Evolutionary conservation across 768 basidiomycete species (phyloP).

Genomic region (Phallus indusiatus): DNA sequence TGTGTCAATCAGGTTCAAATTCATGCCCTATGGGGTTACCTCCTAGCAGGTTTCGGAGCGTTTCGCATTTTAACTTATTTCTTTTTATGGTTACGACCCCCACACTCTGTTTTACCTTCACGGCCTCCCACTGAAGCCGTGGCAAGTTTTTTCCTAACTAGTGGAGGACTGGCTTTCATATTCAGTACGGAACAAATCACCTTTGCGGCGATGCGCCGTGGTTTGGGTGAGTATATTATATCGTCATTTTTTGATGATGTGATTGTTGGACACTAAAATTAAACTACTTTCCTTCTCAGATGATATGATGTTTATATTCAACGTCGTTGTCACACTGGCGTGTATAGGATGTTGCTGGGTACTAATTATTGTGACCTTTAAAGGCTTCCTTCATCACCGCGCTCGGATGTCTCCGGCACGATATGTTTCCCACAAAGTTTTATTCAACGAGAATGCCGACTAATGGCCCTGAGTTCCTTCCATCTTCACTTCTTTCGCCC

Average conservation of each 20-base stretch:
- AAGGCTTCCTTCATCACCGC: conserved; percentile 65
- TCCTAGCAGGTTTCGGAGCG: conserved; percentile 69
- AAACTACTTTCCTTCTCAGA: conserved; percentile 31
- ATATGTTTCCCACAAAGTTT: conserved; percentile 20
- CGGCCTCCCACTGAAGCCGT: conserved; percentile 91
- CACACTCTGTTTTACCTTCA: conserved; percentile 75
- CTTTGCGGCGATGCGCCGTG: conserved; percentile 83
- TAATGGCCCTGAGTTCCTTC: conserved; percentile 18
- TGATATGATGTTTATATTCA: conserved; percentile 79
- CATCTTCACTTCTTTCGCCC: conserved; percentile 18
- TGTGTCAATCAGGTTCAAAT: conserved; percentile 57
- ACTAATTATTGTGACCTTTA: conserved; percentile 62
- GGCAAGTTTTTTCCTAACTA: conserved; percentile 77
- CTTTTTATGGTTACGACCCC: conserved; percentile 85
- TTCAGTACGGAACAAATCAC: conserved; percentile 85
- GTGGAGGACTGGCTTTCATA: conserved; percentile 85
- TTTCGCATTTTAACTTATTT: conserved; percentile 87
- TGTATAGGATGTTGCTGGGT: conserved; percentile 85
- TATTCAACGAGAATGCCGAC: conserved; percentile 16
- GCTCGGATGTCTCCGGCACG: conserved; percentile 17
- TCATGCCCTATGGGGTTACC: conserved; percentile 84
- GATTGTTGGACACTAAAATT: background rate
- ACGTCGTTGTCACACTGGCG: conserved; percentile 76
- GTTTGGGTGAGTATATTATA: conserved; percentile 51
- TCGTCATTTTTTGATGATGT: background rate